phyloP scores from a whole-genome alignment of 179 eudicot genomes.

The Beta lomatogona region DNA sequence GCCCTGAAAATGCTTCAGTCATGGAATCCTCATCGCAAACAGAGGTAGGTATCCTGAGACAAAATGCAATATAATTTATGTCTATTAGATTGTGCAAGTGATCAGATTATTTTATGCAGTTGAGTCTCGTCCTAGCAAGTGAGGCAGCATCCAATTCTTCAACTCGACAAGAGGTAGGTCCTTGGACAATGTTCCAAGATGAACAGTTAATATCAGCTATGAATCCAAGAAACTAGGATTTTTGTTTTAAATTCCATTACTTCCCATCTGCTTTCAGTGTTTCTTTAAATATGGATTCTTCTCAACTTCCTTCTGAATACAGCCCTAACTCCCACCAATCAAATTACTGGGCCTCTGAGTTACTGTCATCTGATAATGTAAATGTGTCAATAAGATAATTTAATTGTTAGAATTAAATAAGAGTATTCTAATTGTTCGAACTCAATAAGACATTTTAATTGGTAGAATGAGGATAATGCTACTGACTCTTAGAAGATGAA shows the following conservation, averaged over 20 bases:
- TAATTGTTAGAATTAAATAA: not conserved
- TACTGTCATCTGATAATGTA: no score
- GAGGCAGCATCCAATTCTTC: conserved; percentile 16
- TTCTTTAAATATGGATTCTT: conserved; percentile 15
- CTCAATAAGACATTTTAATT: not conserved
- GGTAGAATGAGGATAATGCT: not conserved
- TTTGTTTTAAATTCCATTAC: conserved; percentile 10
- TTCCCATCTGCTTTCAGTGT: conserved; percentile 15
- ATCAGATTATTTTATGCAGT: conserved; percentile 21
- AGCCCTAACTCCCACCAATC: no score
- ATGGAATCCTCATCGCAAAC: conserved; percentile 26
- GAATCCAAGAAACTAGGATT: not conserved
- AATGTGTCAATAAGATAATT: no score
- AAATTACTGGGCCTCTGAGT: no score
- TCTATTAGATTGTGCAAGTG: not conserved
- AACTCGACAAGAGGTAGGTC: conserved; percentile 32
- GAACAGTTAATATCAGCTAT: not conserved
- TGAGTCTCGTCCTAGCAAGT: conserved; percentile 9
- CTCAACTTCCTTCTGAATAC: conserved; percentile 8
- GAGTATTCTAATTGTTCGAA: not conserved
- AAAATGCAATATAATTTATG: not conserved
- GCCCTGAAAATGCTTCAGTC: conserved; percentile 28
- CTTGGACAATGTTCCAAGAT: not conserved
- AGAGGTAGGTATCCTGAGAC: conserved; percentile 33
- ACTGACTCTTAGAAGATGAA: not conserved